phyloP scores from a whole-genome alignment of 2,329 filamentous ascomycete genomes.

The Fusarium sp. region DNA sequence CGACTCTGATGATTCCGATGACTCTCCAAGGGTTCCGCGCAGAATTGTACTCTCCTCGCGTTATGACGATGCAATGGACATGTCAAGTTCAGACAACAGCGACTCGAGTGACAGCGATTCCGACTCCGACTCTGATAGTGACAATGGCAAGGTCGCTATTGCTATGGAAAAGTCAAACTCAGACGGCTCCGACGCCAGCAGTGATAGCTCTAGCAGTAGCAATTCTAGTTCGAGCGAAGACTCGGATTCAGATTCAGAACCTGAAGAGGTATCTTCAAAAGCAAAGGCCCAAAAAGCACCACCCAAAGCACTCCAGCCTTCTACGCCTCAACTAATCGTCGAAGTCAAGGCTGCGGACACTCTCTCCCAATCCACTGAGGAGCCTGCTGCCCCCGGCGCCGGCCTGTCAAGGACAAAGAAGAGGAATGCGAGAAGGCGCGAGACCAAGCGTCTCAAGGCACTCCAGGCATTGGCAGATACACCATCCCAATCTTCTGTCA shows the following conservation, averaged over 20 bases:
- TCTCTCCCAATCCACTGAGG: slow-evolving; percentile 7
- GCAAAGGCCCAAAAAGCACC: slow-evolving; percentile 10
- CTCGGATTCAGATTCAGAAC: slow-evolving; percentile 48
- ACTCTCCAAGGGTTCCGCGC: not conserved
- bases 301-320: not conserved
- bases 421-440: slow-evolving; percentile 63
- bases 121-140: slow-evolving; percentile 9
- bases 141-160: not conserved
- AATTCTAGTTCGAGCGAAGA: slow-evolving; percentile 38
- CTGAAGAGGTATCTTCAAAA: slow-evolving; percentile 55
- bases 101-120: slow-evolving; percentile 31
- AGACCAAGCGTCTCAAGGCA: slow-evolving; percentile 45
- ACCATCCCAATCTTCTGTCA: slow-evolving; percentile 34
- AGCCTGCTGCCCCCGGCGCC: slow-evolving; percentile 46
- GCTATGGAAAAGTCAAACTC: slow-evolving; percentile 19
- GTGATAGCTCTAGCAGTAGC: slow-evolving; percentile 35
- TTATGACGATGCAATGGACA: not conserved
- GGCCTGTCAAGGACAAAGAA: slow-evolving; percentile 61
- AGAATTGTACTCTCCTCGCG: not conserved
- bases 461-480: slow-evolving; percentile 15
- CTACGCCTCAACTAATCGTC: not conserved
- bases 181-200: slow-evolving; percentile 24
- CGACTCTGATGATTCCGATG: not conserved
- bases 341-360: slow-evolving; percentile 6
- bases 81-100: not conserved